Evolutionary conservation across 495 filamentous ascomycete species (phyloP), one percentile per base, ranked within the genome.

Genomic region (Hypoxylon lienhwacheense): DNA sequence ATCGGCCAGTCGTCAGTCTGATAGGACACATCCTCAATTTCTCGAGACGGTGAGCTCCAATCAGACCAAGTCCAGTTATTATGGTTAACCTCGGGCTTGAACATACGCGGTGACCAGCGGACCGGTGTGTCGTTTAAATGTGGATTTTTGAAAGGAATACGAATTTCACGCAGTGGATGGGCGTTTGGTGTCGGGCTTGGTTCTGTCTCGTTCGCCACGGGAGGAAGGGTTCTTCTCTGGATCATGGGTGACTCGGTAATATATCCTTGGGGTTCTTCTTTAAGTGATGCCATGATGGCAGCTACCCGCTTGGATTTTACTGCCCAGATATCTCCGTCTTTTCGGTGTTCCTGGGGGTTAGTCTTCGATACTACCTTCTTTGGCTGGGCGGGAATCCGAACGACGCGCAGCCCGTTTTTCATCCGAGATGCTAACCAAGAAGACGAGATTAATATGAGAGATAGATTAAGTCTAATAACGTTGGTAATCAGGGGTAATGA

Each of bases 21-120:
- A 31, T 55, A 55, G 10, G 58, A 36, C 21, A 44, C 47, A 47
- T 61, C 52, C 24, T 51, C 50, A 17, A 61, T 47, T 11, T 51
- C 52, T 31, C 20, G 41, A 32, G 58, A 61, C 12, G 58, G 58
- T 21, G 58, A 61, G 36, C 51, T 46, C 58, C 58, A 61, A 17
- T 52, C 47, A 29, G 58, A 61, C 58, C 52, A 61, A 26, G 46
- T 47, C 47, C 51, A 61, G 26, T 61, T 55, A 22, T 61, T 17
- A 24, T 52, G 51, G 32, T 55, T 52, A 8, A 55, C 44, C 28
- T 61, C 41, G 7, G 51, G 41, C 28, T 48, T 52, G 52, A 61
- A 61, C 51, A 55, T 61, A 22, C 47, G 22, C n/a, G 52, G 58
- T 39, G 58, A 55, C 52, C 47, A 61, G 47, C 37, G 57, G 7